Percentiles rank a stretch among this genome's conserved stretches.
These are phyloP conservation scores for Suillus subaureus DNA, from an alignment of 768 basidiomycete species.

Conservation along the genomic window DNA sequence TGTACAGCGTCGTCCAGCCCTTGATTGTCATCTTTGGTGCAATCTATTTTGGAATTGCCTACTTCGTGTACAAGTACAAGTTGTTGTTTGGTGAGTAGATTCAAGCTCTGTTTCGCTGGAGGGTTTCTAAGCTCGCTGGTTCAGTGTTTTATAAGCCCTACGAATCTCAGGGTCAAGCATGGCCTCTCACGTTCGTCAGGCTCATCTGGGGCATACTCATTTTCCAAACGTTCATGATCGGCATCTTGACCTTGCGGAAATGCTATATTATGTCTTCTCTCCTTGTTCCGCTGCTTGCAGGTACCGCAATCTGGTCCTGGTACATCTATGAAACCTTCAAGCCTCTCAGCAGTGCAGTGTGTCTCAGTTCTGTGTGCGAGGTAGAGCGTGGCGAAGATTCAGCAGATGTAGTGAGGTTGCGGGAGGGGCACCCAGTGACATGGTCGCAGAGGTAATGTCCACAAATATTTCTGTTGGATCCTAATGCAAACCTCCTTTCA, in stretches of 20 bases:
- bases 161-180: constrained; percentile 95
- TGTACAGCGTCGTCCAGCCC: constrained; percentile 96
- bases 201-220: constrained; percentile 92
- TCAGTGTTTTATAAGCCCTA: constrained; percentile 98
- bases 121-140: constrained; percentile 1
- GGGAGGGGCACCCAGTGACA: constrained; percentile 84
- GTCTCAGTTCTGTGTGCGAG: constrained; percentile 83
- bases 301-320: constrained; percentile 82
- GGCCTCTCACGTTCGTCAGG: constrained; percentile 93
- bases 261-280: constrained; percentile 60
- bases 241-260: constrained; percentile 78
- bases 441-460: constrained; percentile 79
- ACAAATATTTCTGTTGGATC: neutral
- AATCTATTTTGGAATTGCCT: constrained; percentile 93
- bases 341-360: constrained; percentile 81
- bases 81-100: constrained; percentile 79
- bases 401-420: constrained; percentile 71
- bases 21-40: constrained; percentile 95
- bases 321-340: constrained; percentile 66
- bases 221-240: constrained; percentile 96
- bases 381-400: constrained; percentile 89
- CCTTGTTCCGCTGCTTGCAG: constrained; percentile 74
- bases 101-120: neutral
- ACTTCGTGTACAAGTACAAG: constrained; percentile 98
- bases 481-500: constrained; percentile 29